Conservation (phyloP, 768 basidiomycete species). For the Dioszegia crocea region DNA sequence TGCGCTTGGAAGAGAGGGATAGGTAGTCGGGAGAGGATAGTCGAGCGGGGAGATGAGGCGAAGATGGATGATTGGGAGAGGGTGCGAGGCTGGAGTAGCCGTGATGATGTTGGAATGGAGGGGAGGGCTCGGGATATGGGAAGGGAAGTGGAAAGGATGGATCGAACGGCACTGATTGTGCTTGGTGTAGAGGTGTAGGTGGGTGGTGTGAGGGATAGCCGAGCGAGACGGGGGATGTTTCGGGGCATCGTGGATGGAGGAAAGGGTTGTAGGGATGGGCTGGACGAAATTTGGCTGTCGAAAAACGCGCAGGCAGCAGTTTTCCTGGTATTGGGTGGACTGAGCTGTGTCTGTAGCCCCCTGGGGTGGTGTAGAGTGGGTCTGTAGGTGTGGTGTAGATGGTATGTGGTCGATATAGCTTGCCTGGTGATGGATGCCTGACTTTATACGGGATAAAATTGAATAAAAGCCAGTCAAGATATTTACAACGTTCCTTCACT, state of each 20-base stretch:
- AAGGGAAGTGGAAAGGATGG: background rate
- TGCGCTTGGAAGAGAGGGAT: slow-evolving; percentile 2
- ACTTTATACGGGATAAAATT: too few relatives aligned
- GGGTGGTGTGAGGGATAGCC: background rate
- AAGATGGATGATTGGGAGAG: background rate
- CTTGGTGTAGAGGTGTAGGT: background rate
- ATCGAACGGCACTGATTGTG: too few relatives aligned
- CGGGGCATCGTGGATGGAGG: slow-evolving; percentile 9
- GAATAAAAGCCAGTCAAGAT: too few relatives aligned
- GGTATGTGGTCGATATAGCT: too few relatives aligned
- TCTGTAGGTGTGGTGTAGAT: too few relatives aligned
- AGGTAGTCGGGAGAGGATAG: background rate
- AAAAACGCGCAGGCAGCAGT: background rate
- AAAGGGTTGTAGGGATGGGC: background rate
- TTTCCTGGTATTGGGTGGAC: background rate
- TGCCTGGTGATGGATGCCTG: too few relatives aligned
- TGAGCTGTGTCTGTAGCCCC: background rate
- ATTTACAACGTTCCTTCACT: too few relatives aligned
- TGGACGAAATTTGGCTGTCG: background rate
- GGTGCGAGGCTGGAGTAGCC: background rate
- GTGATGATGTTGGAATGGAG: background rate
- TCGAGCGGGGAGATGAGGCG: background rate
- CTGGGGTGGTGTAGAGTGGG: background rate
- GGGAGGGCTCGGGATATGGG: background rate
- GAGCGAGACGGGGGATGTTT: slow-evolving; percentile 12